phyloP scores from a whole-genome alignment of 2,329 filamentous ascomycete genomes.

The Fusarium anguioides region DNA sequence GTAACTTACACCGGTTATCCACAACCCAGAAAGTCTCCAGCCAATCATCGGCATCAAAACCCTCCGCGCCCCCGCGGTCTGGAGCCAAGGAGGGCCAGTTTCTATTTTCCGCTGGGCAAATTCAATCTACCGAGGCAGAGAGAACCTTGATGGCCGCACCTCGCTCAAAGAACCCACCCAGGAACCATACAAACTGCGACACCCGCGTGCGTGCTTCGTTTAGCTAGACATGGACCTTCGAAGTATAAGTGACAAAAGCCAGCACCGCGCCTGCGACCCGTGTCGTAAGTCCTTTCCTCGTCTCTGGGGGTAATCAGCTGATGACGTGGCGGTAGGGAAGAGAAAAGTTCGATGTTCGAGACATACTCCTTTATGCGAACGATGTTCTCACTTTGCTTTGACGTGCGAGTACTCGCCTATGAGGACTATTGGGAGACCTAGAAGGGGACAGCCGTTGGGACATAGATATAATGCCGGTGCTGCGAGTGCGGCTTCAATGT shows the following conservation, averaged over 20 bases:
- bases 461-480: background rate
- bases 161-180: background rate
- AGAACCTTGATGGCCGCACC: slow-evolving; percentile 32
- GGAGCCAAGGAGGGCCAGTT: no score
- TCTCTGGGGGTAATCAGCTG: background rate
- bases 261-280: slow-evolving; percentile 33
- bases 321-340: slow-evolving; percentile 25
- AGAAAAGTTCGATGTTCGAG: slow-evolving; percentile 29
- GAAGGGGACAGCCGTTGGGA: background rate
- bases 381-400: slow-evolving; percentile 34
- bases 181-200: background rate
- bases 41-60: background rate
- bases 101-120: background rate
- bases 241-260: slow-evolving; percentile 30
- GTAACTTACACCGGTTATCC: background rate
- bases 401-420: slow-evolving; percentile 28
- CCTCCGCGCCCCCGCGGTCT: background rate
- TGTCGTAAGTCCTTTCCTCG: slow-evolving; percentile 9
- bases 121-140: slow-evolving; percentile 12
- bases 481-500: background rate
- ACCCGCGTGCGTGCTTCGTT: background rate
- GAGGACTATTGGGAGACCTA: slow-evolving; percentile 15
- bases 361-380: slow-evolving; percentile 27
- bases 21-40: background rate
- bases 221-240: slow-evolving; percentile 19